Percentiles rank a stretch among this genome's conserved stretches.
Evolutionary conservation across 257 asterid genomes (phyloP).

Genomic region (Lycium ferocissimum): DNA sequence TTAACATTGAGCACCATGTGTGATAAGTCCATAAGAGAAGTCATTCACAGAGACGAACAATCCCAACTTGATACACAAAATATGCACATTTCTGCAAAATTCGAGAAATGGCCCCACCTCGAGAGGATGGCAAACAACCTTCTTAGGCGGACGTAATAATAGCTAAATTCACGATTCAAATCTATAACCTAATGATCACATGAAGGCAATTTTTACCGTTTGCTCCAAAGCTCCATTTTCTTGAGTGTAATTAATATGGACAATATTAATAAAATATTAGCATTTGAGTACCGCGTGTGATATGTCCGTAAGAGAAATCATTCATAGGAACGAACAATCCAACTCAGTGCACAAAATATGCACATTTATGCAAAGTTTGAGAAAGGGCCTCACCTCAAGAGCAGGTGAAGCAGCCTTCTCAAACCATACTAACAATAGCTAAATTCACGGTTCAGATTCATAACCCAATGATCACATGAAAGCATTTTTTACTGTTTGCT

Average conservation of each 20-base stretch:
- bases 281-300: no score
- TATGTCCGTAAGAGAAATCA: neutral
- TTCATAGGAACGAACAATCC: neutral
- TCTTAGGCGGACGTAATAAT: no score
- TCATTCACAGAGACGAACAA: no score
- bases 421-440: no score
- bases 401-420: no score
- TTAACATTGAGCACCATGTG: constrained; percentile 5
- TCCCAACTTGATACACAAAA: no score
- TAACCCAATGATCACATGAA: neutral
- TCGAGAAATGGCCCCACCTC: no score
- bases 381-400: no score
- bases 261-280: neutral
- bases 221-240: neutral
- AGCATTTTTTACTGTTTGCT: neutral
- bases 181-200: neutral
- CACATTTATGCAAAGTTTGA: no score
- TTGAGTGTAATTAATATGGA: neutral
- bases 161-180: neutral
- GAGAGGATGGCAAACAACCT: no score
- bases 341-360: neutral
- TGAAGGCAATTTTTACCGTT: neutral
- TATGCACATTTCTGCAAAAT: no score
- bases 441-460: neutral
- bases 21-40: neutral